A percentile compares a stretch with the other conserved stretches of the same genome.
Conservation (phyloP, 2,329 filamentous ascomycete species). For the Sclerotinia subarctica region DNA sequence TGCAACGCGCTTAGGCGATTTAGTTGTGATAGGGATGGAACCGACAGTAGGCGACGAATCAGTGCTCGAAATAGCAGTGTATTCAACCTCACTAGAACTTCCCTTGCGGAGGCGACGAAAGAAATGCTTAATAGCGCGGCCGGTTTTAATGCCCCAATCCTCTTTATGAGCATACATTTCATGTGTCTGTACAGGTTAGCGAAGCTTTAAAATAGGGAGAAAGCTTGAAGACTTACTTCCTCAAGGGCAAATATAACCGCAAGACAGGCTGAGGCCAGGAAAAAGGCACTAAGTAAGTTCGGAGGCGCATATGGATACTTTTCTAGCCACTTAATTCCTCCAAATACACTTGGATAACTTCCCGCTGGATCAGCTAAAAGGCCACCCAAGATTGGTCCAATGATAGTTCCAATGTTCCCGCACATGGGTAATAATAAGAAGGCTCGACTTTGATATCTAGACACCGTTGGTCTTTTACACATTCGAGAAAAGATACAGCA, state of each 20-base stretch:
- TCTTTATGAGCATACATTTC: slow-evolving; percentile 37
- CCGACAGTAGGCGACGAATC: slow-evolving; percentile 16
- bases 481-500: background rate
- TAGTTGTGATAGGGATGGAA: slow-evolving; percentile 22
- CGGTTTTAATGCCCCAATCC: slow-evolving; percentile 34
- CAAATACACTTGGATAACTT: slow-evolving; percentile 42
- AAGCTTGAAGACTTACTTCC: slow-evolving; percentile 29
- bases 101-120: slow-evolving; percentile 24
- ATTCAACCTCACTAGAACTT: slow-evolving; percentile 9
- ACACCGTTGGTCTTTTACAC: background rate
- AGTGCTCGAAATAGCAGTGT: slow-evolving; percentile 17
- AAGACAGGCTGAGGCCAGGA: slow-evolving; percentile 38
- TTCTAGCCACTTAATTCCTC: slow-evolving; percentile 43
- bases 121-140: slow-evolving; percentile 27
- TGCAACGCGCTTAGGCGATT: slow-evolving; percentile 30
- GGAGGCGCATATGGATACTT: slow-evolving; percentile 47
- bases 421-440: slow-evolving; percentile 56
- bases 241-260: slow-evolving; percentile 41
- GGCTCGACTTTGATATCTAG: slow-evolving; percentile 42
- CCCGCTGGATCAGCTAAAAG: slow-evolving; percentile 45
- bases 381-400: slow-evolving; percentile 45
- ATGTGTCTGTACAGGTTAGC: slow-evolving; percentile 37
- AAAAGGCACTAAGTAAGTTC: slow-evolving; percentile 41
- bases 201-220: slow-evolving; percentile 21
- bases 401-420: slow-evolving; percentile 56